A percentile compares a stretch with the other conserved stretches of the same genome.
phyloP scores from a whole-genome alignment of 345 rosid genomes.

The Pseudoturritis turrita region DNA sequence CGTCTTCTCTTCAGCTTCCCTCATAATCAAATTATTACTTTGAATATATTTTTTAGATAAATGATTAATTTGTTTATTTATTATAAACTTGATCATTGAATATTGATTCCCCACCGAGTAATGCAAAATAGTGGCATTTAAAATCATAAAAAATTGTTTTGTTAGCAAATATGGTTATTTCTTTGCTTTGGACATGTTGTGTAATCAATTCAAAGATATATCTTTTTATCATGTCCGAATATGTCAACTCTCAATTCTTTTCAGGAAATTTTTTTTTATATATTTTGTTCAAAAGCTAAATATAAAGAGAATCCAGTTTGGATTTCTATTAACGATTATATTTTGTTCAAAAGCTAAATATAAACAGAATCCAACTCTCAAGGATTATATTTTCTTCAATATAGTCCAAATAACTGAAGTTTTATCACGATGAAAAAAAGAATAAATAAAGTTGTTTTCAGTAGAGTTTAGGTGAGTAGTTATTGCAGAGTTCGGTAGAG shows the following conservation, averaged over 20 bases:
- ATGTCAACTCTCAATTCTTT: not conserved
- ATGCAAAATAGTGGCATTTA: slow-evolving; percentile 14
- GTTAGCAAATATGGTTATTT: not conserved
- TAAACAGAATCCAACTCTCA: not conserved
- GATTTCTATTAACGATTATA: not conserved
- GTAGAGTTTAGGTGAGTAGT: not conserved
- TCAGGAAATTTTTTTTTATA: not conserved
- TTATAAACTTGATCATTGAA: not conserved
- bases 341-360: not conserved
- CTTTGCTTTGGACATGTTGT: not conserved
- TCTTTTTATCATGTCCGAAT: not conserved
- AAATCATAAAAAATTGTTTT: not conserved
- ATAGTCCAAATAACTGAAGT: not conserved
- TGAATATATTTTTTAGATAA: not conserved
- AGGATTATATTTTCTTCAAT: not conserved
- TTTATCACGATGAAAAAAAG: not conserved
- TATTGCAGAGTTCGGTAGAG: not conserved
- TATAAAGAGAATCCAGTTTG: not conserved
- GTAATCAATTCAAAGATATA: not conserved
- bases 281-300: not conserved
- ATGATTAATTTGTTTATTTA: not conserved
- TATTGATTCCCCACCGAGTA: slow-evolving; percentile 11
- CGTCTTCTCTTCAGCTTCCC: slow-evolving; percentile 28
- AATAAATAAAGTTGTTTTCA: too few relatives aligned
- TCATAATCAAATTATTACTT: slow-evolving; percentile 8